Percentiles rank a stretch among this genome's conserved stretches.
These are phyloP conservation scores for Rosa multiflora DNA, from an alignment of 306 rosid species.

Conservation along the genomic window DNA sequence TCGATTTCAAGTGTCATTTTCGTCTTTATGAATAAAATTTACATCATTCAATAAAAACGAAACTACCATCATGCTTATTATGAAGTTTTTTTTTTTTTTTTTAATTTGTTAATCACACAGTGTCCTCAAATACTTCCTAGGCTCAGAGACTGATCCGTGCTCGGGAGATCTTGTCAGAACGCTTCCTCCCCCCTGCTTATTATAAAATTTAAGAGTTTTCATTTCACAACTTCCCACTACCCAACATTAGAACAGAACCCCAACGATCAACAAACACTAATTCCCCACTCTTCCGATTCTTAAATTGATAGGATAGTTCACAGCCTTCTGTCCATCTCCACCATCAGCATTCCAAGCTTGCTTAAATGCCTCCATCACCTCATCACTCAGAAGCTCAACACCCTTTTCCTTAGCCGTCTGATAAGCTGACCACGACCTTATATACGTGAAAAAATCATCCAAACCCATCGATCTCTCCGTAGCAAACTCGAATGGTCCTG, in stretches of 20 bases:
- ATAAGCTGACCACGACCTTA: slow-evolving; percentile 77
- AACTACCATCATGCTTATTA: too few relatives aligned
- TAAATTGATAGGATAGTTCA: slow-evolving; percentile 50
- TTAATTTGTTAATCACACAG: too few relatives aligned
- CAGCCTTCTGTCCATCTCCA: slow-evolving; percentile 34
- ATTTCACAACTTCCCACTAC: neutral
- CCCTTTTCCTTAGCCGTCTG: slow-evolving; percentile 68
- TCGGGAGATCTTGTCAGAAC: too few relatives aligned
- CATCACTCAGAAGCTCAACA: slow-evolving; percentile 57
- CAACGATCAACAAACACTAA: neutral
- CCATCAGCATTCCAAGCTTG: slow-evolving; percentile 63
- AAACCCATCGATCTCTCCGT: slow-evolving; percentile 48
- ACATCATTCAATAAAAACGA: too few relatives aligned
- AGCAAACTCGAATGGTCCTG: slow-evolving; percentile 69
- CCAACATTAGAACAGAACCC: neutral
- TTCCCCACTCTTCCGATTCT: slow-evolving; percentile 67
- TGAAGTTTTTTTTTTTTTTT: too few relatives aligned
- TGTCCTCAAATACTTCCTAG: too few relatives aligned
- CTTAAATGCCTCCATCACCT: slow-evolving; percentile 42
- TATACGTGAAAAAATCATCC: slow-evolving; percentile 44
- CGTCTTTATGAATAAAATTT: too few relatives aligned
- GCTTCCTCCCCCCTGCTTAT: too few relatives aligned
- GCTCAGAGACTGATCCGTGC: too few relatives aligned
- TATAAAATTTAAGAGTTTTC: neutral
- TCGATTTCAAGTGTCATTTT: too few relatives aligned